These are phyloP conservation scores for Luvunga scandens DNA, from an alignment of 345 rosid species.

Conservation along the genomic window DNA sequence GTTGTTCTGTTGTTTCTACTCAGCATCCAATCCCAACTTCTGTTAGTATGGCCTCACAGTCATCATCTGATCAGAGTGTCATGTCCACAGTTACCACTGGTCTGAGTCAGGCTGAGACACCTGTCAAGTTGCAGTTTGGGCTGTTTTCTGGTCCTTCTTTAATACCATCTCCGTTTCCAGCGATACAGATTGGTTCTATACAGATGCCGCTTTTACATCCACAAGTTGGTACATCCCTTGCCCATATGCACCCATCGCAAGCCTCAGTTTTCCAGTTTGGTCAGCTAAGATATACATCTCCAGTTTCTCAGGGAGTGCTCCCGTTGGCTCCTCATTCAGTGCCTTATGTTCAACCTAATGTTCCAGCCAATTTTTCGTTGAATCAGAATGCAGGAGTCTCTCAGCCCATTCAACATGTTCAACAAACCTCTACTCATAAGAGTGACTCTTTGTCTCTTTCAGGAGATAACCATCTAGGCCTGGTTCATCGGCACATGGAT, in stretches of 20 bases:
- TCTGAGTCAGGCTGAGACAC: slow-evolving; percentile 55
- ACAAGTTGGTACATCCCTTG: slow-evolving; percentile 56
- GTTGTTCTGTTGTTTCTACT: slow-evolving; percentile 32
- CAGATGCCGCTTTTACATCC: slow-evolving; percentile 98
- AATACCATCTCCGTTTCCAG: slow-evolving; percentile 90
- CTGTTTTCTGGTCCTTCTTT: slow-evolving; percentile 90
- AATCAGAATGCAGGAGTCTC: slow-evolving; percentile 53
- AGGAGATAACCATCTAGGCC: slow-evolving; percentile 40
- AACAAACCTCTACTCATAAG: slow-evolving; percentile 36
- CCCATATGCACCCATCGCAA: slow-evolving; percentile 64
- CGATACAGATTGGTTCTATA: slow-evolving; percentile 99
- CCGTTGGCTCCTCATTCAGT: slow-evolving; percentile 61
- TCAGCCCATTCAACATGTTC: slow-evolving; percentile 44
- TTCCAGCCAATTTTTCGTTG: slow-evolving; percentile 38
- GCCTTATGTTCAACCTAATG: slow-evolving; percentile 52
- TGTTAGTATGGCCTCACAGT: slow-evolving; percentile 27
- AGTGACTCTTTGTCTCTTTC: slow-evolving; percentile 34
- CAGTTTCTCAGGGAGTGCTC: slow-evolving; percentile 71
- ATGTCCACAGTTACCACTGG: slow-evolving; percentile 35
- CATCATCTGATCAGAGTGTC: slow-evolving; percentile 49
- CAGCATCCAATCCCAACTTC: slow-evolving; percentile 34
- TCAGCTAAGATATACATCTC: slow-evolving; percentile 76
- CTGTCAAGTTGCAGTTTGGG: slow-evolving; percentile 90
- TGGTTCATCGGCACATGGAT: slow-evolving; percentile 43
- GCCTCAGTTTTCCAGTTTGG: slow-evolving; percentile 90